Base-by-base conservation (phyloP, 805 yeast species). In the Teunomyces gatunensis region DNA sequence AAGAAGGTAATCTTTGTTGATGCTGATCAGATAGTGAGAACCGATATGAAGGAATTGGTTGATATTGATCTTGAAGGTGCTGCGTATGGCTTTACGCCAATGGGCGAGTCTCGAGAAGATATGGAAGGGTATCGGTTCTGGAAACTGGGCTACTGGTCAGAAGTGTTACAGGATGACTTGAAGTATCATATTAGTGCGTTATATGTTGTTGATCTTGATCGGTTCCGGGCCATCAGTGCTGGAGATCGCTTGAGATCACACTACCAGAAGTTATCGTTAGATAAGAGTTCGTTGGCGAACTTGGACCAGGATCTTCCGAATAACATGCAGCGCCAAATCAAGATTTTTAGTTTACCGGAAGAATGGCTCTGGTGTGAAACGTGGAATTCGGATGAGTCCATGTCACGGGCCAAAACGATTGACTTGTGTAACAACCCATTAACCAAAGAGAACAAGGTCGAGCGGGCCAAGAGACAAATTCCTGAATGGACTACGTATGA, bases 341-440 rank as follows among this genome's bases (percentile, higher is more conserved):
- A 84, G 43, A 89, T 89, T 15, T 78, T 72, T 57, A 84, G 94
- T 6, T 69, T 89, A 39, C 87, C 89, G 3, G 84, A 84, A 54
- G 91, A 87, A 39, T 89, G 96, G 95, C 69, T 88, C 33, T 89
- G 96, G 96, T 89, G 96, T 67, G 96, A 89, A 59, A 89, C 96
- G 0, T 89, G 96, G 96, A 87, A 96, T 63, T 74, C 83, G 27
- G 87, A 83, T 52, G 85, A 77, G 43, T 69, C 80, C 29, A 66
- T 85, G 48, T 62, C 61, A 46, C 67, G 69, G 0, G 96, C 96
- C 2, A 86, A 83, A 61, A 85, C 91, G 9, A 86, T 89, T 51
- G 96, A 89, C 58, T 68, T 89, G 51, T 89, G 96, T 67, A 86
- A 86, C 62, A 88, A 89, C 57, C 96, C 96, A 2, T 61, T 85